A percentile compares a stretch with the other conserved stretches of the same genome.
Conservation (phyloP, 768 basidiomycete species). For the Gloeophyllum trabeum region DNA sequence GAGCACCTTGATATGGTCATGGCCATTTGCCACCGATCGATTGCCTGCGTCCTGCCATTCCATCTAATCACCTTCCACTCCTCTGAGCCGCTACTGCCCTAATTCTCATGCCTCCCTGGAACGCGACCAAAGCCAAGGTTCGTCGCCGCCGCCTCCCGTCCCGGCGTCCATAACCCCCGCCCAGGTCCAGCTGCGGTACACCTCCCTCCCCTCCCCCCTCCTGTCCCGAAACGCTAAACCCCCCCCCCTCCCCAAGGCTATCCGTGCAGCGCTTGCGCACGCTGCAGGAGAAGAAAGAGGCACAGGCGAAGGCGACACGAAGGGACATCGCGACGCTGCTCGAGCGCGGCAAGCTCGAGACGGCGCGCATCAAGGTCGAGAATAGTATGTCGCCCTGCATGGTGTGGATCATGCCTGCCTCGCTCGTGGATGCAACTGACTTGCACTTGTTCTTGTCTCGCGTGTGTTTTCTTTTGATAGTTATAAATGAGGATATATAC, state of each 20-base stretch:
- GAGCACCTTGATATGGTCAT: no score
- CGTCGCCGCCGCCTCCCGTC: neutral
- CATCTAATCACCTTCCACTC: neutral
- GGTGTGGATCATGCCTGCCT: slow-evolving; percentile 13
- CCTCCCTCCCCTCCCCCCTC: slow-evolving; percentile 12
- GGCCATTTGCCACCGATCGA: no score
- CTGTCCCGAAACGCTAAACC: neutral
- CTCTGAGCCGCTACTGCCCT: slow-evolving; percentile 2
- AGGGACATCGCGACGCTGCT: slow-evolving; percentile 75
- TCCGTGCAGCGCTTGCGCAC: slow-evolving; percentile 80
- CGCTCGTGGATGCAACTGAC: slow-evolving; percentile 4
- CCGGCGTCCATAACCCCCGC: neutral
- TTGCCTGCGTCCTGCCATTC: no score
- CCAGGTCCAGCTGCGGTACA: slow-evolving; percentile 40
- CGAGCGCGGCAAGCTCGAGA: slow-evolving; percentile 74
- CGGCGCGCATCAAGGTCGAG: slow-evolving; percentile 78
- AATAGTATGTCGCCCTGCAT: slow-evolving; percentile 43
- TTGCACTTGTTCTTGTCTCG: slow-evolving; percentile 5
- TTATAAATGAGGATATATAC: slow-evolving; percentile 79
- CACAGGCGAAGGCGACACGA: slow-evolving; percentile 62
- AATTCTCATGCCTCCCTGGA: slow-evolving; percentile 40
- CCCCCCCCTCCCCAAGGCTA: slow-evolving; percentile 34
- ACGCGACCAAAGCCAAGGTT: slow-evolving; percentile 51
- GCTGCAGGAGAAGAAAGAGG: slow-evolving; percentile 87
- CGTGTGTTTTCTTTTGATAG: slow-evolving; percentile 26